Conservation (phyloP, 345 rosid genomes). For the thale cress (Arabidopsis thaliana) region DNA sequence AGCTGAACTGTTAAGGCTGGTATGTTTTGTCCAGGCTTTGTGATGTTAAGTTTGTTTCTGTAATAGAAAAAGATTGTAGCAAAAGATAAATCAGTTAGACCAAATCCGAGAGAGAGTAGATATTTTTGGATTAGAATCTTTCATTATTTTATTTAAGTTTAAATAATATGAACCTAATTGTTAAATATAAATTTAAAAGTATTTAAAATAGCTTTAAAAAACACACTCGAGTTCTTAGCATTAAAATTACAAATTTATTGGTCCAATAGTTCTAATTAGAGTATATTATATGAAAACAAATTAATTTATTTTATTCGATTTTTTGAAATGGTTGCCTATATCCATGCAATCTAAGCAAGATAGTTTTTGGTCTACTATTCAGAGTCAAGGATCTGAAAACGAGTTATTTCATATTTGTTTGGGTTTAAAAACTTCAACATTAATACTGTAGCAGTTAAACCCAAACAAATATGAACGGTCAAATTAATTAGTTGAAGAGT, state of each 20-base stretch:
- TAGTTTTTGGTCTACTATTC: not conserved
- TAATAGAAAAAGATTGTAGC: not conserved
- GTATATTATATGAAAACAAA: not conserved
- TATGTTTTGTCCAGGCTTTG: slow-evolving; percentile 40
- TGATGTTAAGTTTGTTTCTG: slow-evolving; percentile 41
- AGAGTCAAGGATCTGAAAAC: slow-evolving; percentile 10
- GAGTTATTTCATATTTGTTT: not conserved
- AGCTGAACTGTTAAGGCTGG: slow-evolving; percentile 33
- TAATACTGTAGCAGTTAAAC: not conserved
- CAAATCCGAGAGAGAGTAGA: not conserved
- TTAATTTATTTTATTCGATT: not conserved
- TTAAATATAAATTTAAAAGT: not conserved
- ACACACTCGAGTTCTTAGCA: not conserved
- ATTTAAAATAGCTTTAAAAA: not conserved
- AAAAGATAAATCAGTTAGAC: not conserved
- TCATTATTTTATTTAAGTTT: not conserved
- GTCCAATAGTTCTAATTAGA: not conserved
- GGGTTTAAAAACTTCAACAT: too few species aligned
- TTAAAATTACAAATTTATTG: not conserved
- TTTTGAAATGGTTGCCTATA: too few species aligned
- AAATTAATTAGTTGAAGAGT: slow-evolving; percentile 35
- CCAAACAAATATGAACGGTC: slow-evolving; percentile 23
- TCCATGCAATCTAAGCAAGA: too few species aligned
- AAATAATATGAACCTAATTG: not conserved
- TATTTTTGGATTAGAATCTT: not conserved